These are phyloP conservation scores for Emericellopsis atlantica DNA, from an alignment of 2,329 filamentous ascomycete species.

Conservation along the genomic window DNA sequence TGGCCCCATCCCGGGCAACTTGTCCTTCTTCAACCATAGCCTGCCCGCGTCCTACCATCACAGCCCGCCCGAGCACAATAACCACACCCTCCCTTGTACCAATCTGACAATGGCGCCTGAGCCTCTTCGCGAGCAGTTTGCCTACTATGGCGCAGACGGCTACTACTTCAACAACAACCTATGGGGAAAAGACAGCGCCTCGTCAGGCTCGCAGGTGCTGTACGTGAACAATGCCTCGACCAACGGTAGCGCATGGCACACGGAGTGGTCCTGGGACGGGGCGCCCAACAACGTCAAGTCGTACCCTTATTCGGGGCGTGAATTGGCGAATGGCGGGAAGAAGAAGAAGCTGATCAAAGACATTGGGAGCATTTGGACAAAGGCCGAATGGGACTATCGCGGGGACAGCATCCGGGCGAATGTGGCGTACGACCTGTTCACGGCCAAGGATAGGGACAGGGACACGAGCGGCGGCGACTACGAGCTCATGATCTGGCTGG, in stretches of 20 bases:
- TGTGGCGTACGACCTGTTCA: slow-evolving; percentile 49
- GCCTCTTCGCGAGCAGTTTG: slow-evolving; percentile 11
- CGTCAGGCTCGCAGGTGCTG: slow-evolving; percentile 24
- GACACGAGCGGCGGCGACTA: slow-evolving; percentile 26
- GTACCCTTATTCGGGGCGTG: slow-evolving; percentile 16
- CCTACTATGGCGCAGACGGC: slow-evolving; percentile 8
- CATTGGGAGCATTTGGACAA: slow-evolving; percentile 18
- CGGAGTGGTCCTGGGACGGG: slow-evolving; percentile 25
- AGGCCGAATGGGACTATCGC: slow-evolving; percentile 18
- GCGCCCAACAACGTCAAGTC: slow-evolving; percentile 25
- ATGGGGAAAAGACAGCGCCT: slow-evolving; percentile 19
- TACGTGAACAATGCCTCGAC: slow-evolving; percentile 19
- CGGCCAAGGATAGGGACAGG: slow-evolving; percentile 26
- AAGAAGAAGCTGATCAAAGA: slow-evolving; percentile 14
- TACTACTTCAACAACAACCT: slow-evolving; percentile 24
- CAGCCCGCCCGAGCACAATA: no score
- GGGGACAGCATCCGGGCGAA: slow-evolving; percentile 28
- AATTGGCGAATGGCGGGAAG: slow-evolving; percentile 4
- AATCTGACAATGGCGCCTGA: neutral
- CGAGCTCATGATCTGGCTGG: slow-evolving; percentile 49
- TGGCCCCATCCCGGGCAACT: no score
- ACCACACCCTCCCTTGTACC: no score
- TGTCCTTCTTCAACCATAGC: no score
- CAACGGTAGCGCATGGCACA: slow-evolving; percentile 22
- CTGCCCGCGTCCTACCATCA: no score